A percentile compares a stretch with the other conserved stretches of the same genome.
These are phyloP conservation scores for Irpex sp. DNA, from an alignment of 1,284 basidiomycete species.

Conservation along the genomic window DNA sequence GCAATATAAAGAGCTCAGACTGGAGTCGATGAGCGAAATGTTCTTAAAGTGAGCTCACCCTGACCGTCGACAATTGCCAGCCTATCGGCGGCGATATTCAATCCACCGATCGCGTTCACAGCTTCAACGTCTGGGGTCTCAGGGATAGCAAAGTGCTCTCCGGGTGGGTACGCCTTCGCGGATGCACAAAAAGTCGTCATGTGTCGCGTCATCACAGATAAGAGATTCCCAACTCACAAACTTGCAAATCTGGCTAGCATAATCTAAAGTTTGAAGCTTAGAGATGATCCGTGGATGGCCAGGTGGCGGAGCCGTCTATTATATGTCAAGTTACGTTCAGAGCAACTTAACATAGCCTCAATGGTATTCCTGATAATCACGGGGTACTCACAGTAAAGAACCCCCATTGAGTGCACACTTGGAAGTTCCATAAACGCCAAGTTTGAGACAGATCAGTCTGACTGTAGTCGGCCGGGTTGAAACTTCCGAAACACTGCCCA, in stretches of 20 bases:
- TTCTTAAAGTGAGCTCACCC: slow-evolving; percentile 34
- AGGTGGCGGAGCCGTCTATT: slow-evolving; percentile 47
- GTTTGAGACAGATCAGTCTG: slow-evolving; percentile 60
- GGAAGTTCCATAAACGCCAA: slow-evolving; percentile 88
- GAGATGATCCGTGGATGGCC: slow-evolving; percentile 67
- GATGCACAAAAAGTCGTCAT: background rate
- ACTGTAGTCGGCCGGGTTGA: slow-evolving; percentile 62
- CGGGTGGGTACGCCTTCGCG: slow-evolving; percentile 70
- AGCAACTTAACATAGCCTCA: background rate
- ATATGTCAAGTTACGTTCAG: background rate
- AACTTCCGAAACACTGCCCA: slow-evolving; percentile 78
- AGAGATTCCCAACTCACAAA: slow-evolving; percentile 38
- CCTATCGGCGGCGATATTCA: slow-evolving; percentile 65
- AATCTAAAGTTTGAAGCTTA: slow-evolving; percentile 68
- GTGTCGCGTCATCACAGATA: background rate
- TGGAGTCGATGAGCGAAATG: background rate
- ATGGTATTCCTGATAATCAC: background rate
- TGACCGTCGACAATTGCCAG: slow-evolving; percentile 87
- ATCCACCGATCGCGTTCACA: slow-evolving; percentile 76
- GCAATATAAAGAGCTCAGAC: background rate
- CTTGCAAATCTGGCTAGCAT: slow-evolving; percentile 75
- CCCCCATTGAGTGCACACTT: slow-evolving; percentile 90
- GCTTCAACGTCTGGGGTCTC: slow-evolving; percentile 67
- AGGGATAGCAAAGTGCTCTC: slow-evolving; percentile 70
- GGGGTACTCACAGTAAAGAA: slow-evolving; percentile 62